phyloP scores from a whole-genome alignment of 257 asterid species.

The Solanum acaule region DNA sequence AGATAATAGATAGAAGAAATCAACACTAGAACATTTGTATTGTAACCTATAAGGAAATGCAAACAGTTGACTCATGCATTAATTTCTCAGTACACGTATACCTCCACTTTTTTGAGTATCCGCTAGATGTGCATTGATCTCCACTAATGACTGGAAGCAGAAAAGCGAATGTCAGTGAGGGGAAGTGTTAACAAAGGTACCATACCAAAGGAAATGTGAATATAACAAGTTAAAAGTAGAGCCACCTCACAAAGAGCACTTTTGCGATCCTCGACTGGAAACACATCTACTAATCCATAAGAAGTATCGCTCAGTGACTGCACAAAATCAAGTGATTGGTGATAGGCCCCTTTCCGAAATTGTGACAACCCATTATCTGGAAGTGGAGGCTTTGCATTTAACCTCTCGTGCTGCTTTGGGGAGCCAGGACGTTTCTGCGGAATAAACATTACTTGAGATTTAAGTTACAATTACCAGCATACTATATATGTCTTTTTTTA shows the following conservation, averaged over 20 bases:
- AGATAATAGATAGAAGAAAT: background rate
- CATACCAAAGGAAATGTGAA: background rate
- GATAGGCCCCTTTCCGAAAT: slow-evolving; percentile 87
- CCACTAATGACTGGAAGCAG: slow-evolving; percentile 71
- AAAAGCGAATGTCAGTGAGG: slow-evolving; percentile 21
- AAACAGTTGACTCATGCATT: background rate
- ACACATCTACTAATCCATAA: slow-evolving; percentile 87
- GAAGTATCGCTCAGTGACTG: slow-evolving; percentile 88
- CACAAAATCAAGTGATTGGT: slow-evolving; percentile 94
- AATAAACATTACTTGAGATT: slow-evolving; percentile 12
- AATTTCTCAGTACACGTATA: slow-evolving; percentile 17
- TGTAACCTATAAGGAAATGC: background rate
- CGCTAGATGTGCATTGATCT: slow-evolving; percentile 60
- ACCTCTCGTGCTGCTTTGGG: slow-evolving; percentile 59
- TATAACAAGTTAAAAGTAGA: slow-evolving; percentile 3
- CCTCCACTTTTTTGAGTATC: slow-evolving; percentile 87
- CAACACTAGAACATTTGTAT: background rate
- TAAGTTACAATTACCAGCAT: background rate
- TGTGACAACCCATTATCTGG: slow-evolving; percentile 68
- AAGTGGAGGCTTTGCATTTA: slow-evolving; percentile 84
- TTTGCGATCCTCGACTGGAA: slow-evolving; percentile 92
- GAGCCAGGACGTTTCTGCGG: slow-evolving; percentile 76
- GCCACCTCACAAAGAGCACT: slow-evolving; percentile 86
- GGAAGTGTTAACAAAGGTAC: background rate
- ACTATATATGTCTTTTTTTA: background rate